phyloP scores from a whole-genome alignment of 2,329 filamentous ascomycete species.

The Neonectria magnoliae region DNA sequence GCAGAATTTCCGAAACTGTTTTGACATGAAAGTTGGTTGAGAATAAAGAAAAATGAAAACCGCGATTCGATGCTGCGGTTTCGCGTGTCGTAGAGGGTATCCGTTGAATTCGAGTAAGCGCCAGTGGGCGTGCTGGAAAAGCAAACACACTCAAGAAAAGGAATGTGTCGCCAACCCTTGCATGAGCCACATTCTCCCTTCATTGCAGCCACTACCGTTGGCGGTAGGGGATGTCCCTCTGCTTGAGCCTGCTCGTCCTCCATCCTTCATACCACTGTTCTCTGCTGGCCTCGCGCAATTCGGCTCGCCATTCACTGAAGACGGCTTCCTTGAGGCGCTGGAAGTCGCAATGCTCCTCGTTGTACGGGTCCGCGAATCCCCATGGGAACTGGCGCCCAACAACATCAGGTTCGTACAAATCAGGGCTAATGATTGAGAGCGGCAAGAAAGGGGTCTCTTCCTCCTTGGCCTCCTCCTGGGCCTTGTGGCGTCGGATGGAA shows the following conservation, averaged over 20 bases:
- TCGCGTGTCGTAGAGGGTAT: constrained; percentile 32
- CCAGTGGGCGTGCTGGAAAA: constrained; percentile 15
- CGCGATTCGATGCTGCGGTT: constrained; percentile 29
- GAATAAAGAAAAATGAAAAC: constrained; percentile 35
- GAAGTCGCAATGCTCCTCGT: constrained; percentile 94
- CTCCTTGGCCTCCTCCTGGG: constrained; percentile 57
- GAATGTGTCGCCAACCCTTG: constrained; percentile 16
- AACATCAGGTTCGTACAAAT: constrained; percentile 83
- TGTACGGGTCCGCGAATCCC: constrained; percentile 95
- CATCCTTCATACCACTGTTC: constrained; percentile 97
- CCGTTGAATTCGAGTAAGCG: constrained; percentile 22
- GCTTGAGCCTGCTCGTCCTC: constrained; percentile 78
- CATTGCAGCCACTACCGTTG: constrained; percentile 43
- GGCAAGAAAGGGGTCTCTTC: constrained; percentile 78
- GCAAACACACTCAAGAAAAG: constrained; percentile 15
- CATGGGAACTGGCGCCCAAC: constrained; percentile 92
- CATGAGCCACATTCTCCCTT: constrained; percentile 11
- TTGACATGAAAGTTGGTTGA: constrained; percentile 34
- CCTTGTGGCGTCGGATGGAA: constrained; percentile 58
- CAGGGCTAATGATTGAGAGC: constrained; percentile 92
- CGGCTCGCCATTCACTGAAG: constrained; percentile 91
- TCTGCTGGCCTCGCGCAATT: constrained; percentile 88
- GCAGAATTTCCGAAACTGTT: constrained; percentile 44
- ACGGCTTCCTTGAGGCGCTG: constrained; percentile 88
- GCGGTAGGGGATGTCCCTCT: constrained; percentile 55